Evolutionary conservation across 2,329 filamentous ascomycete genomes (phyloP), one percentile per base, ranked within the genome.

Genomic region (Thelonectria olida): DNA sequence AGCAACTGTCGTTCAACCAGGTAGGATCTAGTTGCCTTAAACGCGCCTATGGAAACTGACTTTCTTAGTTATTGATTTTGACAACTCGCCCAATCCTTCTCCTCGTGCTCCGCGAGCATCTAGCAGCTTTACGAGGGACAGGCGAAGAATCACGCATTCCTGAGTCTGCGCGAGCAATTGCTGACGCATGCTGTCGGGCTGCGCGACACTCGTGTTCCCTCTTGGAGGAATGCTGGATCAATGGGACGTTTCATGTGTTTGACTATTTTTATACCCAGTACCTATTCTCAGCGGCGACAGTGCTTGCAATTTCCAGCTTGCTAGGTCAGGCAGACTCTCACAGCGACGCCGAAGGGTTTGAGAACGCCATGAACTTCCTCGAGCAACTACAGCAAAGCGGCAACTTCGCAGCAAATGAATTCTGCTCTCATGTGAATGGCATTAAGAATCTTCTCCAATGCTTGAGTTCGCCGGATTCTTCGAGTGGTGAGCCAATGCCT

Each of bases 191-290:
- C 6, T 52, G 61, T 8, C 36, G 54, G 5, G 59, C 50, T 34
- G 57, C 62, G 3, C 39, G 62, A 22, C 64, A 65, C 9, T 67
- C 62, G 0, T 61, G 42, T 34, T 22, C 8, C 6, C 15, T 41
- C 7, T 27, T 52, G 13, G 22, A 12, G 7, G 48, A 63, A 10
- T 61, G 36, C 31, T 65, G 64, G 64, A 54, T 67, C n/a, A 51
- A 51, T 8, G 56, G 62, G 3, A 41, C 41, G 3, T 63, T 65
- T 22, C 25, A 42, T 4, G 49, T 53, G 1, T 67, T 65, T 25
- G 57, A 65, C 20, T 65, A 65, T 12, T 65, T 54, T 10, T 54
- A 63, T 19, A 54, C 48, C 2, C 59, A 63, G 34, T 59, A 65
- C 17, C 54, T 65, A n/a, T 67, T 67, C 34, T 65, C 62, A 1